Percentiles rank a stretch among this genome's conserved stretches.
Evolutionary conservation across 352 stramenopile species (phyloP).

Genomic region (Pythium dissimile): DNA sequence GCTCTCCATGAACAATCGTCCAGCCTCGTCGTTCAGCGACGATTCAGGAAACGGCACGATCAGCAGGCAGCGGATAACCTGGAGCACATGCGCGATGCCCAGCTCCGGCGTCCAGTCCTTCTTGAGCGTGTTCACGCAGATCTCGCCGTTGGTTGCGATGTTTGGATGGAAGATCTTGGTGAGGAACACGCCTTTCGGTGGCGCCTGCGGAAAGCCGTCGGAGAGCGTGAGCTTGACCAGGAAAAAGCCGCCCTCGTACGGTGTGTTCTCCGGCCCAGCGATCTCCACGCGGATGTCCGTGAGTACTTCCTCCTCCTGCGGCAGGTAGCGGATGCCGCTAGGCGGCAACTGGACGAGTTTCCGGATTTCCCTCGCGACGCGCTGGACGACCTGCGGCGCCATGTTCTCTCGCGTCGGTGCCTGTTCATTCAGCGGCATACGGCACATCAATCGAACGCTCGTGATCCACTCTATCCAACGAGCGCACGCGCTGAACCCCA

Average conservation of each 20-base stretch:
- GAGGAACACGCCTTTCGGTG: constrained; percentile 93
- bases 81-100: constrained; percentile 95
- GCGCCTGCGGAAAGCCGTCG: constrained; percentile 79
- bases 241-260: constrained; percentile 96
- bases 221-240: constrained; percentile 94
- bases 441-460: constrained; percentile 13
- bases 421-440: constrained; percentile 6
- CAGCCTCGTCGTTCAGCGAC: constrained; percentile 98
- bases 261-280: constrained; percentile 95
- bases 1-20: constrained; percentile 98
- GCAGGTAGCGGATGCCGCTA: constrained; percentile 91
- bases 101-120: constrained; percentile 96
- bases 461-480: constrained; percentile 5
- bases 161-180: constrained; percentile 99
- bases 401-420: constrained; percentile 46
- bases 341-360: constrained; percentile 87
- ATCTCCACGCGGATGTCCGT: constrained; percentile 95
- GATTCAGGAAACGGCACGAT: constrained; percentile 99
- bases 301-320: constrained; percentile 89
- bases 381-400: constrained; percentile 89
- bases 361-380: constrained; percentile 91
- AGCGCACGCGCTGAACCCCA: too few relatives aligned
- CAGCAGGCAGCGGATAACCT: constrained; percentile 98
- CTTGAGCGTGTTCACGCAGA: constrained; percentile 99
- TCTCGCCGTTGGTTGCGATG: constrained; percentile 95